Evolutionary conservation across 176 grass and related monocot species (phyloP).

Genomic region (Saccharum spontaneum): DNA sequence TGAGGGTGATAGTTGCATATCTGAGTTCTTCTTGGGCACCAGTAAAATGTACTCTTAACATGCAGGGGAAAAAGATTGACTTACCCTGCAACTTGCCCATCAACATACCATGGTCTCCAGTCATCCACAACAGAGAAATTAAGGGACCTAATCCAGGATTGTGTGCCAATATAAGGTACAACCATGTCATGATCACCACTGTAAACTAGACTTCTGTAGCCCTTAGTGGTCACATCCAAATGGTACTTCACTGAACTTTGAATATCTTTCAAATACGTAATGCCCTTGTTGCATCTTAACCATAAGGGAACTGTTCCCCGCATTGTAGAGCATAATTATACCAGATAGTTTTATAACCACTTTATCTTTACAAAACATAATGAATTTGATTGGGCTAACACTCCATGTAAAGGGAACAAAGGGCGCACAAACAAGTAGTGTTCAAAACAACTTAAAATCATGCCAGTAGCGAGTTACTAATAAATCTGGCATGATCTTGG

Average conservation of each 20-base stretch:
- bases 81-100: neutral
- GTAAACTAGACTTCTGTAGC: conserved; percentile 51
- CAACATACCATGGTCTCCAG: neutral
- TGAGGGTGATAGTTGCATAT: neutral
- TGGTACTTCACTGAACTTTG: conserved; percentile 56
- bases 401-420: neutral
- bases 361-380: neutral
- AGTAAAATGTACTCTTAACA: neutral
- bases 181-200: conserved; percentile 71
- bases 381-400: neutral
- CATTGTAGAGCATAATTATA: neutral
- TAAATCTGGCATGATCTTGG: neutral
- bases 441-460: neutral
- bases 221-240: conserved; percentile 40
- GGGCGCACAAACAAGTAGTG: neutral
- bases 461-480: neutral
- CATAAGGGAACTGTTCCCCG: conserved; percentile 50
- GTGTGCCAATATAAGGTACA: conserved; percentile 44
- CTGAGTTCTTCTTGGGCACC: neutral
- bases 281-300: conserved; percentile 50
- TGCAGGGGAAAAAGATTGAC: neutral
- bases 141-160: conserved; percentile 50
- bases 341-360: neutral
- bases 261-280: conserved; percentile 39
- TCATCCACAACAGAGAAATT: neutral